phyloP scores from a whole-genome alignment of 2,329 filamentous ascomycete genomes.

The Xylogone sp. region DNA sequence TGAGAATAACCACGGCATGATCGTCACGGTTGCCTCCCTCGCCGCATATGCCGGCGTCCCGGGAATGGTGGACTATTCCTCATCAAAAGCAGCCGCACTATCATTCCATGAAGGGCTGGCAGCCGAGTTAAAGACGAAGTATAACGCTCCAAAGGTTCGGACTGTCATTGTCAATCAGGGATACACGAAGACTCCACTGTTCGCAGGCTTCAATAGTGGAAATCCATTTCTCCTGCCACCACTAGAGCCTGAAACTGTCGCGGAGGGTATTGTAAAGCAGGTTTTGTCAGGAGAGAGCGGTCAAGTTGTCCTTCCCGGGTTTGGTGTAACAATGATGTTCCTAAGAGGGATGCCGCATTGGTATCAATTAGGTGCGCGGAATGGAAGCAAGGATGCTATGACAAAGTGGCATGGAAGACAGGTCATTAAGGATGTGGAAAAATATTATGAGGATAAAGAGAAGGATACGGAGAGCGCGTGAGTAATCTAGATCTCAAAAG shows the following conservation, averaged over 20 bases:
- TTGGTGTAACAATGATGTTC: slow-evolving; percentile 36
- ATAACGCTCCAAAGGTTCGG: slow-evolving; percentile 59
- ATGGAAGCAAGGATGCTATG: slow-evolving; percentile 28
- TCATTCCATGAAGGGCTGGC: slow-evolving; percentile 65
- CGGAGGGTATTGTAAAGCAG: slow-evolving; percentile 57
- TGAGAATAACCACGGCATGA: slow-evolving; percentile 62
- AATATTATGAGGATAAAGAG: slow-evolving; percentile 17
- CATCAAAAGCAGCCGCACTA: slow-evolving; percentile 62
- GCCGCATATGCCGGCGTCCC: slow-evolving; percentile 59
- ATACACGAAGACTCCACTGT: slow-evolving; percentile 59
- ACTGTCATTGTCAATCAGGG: slow-evolving; percentile 64
- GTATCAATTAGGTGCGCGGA: slow-evolving; percentile 52
- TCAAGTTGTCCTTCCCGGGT: slow-evolving; percentile 51
- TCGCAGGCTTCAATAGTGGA: slow-evolving; percentile 50
- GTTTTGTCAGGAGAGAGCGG: slow-evolving; percentile 54
- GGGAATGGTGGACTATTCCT: slow-evolving; percentile 64
- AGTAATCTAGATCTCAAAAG: slow-evolving; percentile 8
- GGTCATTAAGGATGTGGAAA: slow-evolving; percentile 25
- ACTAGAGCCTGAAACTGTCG: slow-evolving; percentile 59
- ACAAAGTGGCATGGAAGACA: slow-evolving; percentile 25
- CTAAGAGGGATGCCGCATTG: slow-evolving; percentile 57
- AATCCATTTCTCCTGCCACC: slow-evolving; percentile 48
- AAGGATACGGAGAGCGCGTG: slow-evolving; percentile 20
- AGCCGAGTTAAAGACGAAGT: slow-evolving; percentile 53
- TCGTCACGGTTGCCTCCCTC: slow-evolving; percentile 65